phyloP scores from a whole-genome alignment of 2,329 filamentous ascomycete genomes.

The Arthrocladium fulminans region DNA sequence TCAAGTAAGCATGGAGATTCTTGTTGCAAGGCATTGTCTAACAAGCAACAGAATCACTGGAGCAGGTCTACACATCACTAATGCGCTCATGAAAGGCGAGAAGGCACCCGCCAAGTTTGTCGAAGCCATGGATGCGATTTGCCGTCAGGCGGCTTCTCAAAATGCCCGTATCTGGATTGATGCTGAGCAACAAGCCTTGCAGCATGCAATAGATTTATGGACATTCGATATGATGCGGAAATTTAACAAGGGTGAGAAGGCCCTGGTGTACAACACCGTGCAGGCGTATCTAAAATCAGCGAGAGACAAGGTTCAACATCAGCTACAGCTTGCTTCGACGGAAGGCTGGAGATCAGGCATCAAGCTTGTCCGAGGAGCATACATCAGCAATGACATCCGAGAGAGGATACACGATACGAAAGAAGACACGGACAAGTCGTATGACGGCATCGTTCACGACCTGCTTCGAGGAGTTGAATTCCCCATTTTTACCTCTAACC shows the following conservation, averaged over 20 bases:
- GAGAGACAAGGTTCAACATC: constrained; percentile 35
- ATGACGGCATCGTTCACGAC: constrained; percentile 48
- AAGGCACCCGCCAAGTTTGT: constrained; percentile 35
- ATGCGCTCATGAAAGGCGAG: constrained; percentile 33
- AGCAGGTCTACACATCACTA: constrained; percentile 36
- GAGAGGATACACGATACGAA: constrained; percentile 40
- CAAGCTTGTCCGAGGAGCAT: constrained; percentile 47
- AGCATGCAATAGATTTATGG: constrained; percentile 45
- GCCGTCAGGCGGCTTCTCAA: constrained; percentile 34
- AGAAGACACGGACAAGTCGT: constrained; percentile 42
- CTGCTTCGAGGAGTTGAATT: constrained; percentile 40
- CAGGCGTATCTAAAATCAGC: constrained; percentile 47
- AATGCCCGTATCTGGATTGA: constrained; percentile 43
- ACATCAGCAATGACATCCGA: constrained; percentile 42
- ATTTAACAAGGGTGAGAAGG: constrained; percentile 37
- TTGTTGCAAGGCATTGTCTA: background rate
- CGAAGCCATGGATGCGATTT: constrained; percentile 36
- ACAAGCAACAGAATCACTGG: constrained; percentile 31
- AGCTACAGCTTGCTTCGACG: constrained; percentile 37
- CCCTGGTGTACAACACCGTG: constrained; percentile 43
- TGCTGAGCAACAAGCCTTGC: constrained; percentile 46
- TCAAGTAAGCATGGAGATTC: constrained; percentile 44
- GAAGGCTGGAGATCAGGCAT: constrained; percentile 45
- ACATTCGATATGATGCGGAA: constrained; percentile 46
- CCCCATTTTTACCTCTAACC: constrained; percentile 28